phyloP scores from a whole-genome alignment of 805 yeast species.

The Kodamaea jinghongensis region DNA sequence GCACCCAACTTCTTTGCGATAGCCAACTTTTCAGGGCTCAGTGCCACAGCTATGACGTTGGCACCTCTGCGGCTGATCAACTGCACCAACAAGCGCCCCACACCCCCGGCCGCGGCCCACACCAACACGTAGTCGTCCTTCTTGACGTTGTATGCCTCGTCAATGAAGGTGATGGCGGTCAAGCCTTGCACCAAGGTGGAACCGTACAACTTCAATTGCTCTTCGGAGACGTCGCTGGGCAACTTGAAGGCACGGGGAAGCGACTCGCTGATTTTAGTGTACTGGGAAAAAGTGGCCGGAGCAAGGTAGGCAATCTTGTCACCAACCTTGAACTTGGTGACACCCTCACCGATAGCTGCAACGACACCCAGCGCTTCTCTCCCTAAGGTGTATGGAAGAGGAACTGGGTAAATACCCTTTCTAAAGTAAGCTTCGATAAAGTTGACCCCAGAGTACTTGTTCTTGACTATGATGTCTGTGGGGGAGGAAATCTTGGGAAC shows the following conservation, averaged over 20 bases:
- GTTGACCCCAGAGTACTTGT: conserved; percentile 75
- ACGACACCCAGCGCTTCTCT: conserved; percentile 72
- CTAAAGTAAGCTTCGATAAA: conserved; percentile 83
- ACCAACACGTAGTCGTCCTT: conserved; percentile 70
- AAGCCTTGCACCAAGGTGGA: conserved; percentile 68
- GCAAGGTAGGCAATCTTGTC: conserved; percentile 65
- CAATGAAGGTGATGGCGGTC: conserved; percentile 71
- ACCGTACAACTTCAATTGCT: conserved; percentile 52
- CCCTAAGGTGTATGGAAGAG: conserved; percentile 64
- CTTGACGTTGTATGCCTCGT: conserved; percentile 64
- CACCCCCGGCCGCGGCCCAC: conserved; percentile 97
- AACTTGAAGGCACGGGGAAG: conserved; percentile 44
- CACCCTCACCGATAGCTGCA: conserved; percentile 60
- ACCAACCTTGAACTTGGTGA: conserved; percentile 56
- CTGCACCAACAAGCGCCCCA: conserved; percentile 72
- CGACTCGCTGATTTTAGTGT: conserved; percentile 46
- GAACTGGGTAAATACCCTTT: conserved; percentile 66
- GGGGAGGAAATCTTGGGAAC: conserved; percentile 55
- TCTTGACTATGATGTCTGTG: conserved; percentile 64
- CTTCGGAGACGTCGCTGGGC: conserved; percentile 47
- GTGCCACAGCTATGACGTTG: conserved; percentile 80
- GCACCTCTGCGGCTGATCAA: conserved; percentile 65
- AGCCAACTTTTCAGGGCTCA: conserved; percentile 67
- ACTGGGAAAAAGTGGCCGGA: conserved; percentile 65
- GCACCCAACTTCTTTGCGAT: conserved; percentile 76